A percentile compares a stretch with the other conserved stretches of the same genome.
These are phyloP conservation scores for Craspedostauros australis DNA, from an alignment of 108 stramenopile genomes.

Conservation along the genomic window DNA sequence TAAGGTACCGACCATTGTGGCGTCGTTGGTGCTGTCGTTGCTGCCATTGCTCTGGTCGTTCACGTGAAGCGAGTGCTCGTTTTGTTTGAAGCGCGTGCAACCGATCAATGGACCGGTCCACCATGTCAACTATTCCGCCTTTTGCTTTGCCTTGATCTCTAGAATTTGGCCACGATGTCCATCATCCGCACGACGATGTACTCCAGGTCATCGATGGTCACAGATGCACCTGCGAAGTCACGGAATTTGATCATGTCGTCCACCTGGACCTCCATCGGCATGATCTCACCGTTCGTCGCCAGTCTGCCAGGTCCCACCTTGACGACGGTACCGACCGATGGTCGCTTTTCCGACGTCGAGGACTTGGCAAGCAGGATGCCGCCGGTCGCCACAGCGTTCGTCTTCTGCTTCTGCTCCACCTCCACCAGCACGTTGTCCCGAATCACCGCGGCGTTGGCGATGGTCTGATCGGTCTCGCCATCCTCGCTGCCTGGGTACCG, in stretches of 20 bases:
- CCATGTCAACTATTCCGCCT: too few relatives aligned
- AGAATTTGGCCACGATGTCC: conserved; percentile 85
- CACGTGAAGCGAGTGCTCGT: too few relatives aligned
- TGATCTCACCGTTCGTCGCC: conserved; percentile 74
- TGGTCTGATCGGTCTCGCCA: conserved; percentile 16
- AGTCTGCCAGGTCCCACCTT: conserved; percentile 83
- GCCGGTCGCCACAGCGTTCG: conserved; percentile 41
- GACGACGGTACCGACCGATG: conserved; percentile 73
- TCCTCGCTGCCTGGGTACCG: conserved; percentile 54
- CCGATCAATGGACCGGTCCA: too few relatives aligned
- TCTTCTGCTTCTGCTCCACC: conserved; percentile 57
- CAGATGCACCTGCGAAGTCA: conserved; percentile 81
- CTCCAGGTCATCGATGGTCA: conserved; percentile 77
- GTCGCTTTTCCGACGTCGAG: conserved; percentile 35
- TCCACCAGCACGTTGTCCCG: conserved; percentile 74
- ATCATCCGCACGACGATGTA: conserved; percentile 76
- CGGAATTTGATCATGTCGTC: conserved; percentile 83
- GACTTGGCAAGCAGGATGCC: conserved; percentile 64
- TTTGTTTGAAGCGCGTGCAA: too few relatives aligned
- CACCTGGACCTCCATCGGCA: conserved; percentile 73
- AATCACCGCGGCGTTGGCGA: conserved; percentile 61
- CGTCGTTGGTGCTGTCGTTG: too few relatives aligned
- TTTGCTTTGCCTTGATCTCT: too few relatives aligned
- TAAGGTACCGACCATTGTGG: too few relatives aligned
- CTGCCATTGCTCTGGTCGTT: too few relatives aligned